These are phyloP conservation scores for Immersiporthe knoxdaviesiana DNA, from an alignment of 2,329 filamentous ascomycete species.

Conservation along the genomic window DNA sequence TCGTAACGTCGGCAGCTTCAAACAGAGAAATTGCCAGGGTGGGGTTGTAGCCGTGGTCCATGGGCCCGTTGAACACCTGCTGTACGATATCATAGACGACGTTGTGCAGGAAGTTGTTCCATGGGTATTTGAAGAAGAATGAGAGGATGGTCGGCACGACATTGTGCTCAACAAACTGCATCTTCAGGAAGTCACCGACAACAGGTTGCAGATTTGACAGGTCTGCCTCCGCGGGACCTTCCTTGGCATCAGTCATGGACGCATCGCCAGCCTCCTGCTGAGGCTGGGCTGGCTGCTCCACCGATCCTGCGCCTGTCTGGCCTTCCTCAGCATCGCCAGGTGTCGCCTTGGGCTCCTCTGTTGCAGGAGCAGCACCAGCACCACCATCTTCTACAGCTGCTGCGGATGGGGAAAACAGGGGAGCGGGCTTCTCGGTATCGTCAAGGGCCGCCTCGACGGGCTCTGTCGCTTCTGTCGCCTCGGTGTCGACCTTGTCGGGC, in stretches of 20 bases:
- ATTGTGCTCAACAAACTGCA: conserved; percentile 91
- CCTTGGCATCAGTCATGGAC: conserved; percentile 36
- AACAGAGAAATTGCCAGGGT: conserved; percentile 91
- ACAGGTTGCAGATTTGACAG: conserved; percentile 58
- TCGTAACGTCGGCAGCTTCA: conserved; percentile 85
- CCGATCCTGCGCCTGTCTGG: conserved; percentile 17
- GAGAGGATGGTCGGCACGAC: conserved; percentile 95
- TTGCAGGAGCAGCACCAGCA: conserved; percentile 8
- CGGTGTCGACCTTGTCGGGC: conserved; percentile 27
- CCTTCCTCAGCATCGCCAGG: conserved; percentile 13
- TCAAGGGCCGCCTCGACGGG: conserved; percentile 45
- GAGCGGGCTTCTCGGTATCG: conserved; percentile 61
- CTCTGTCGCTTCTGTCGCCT: conserved; percentile 22
- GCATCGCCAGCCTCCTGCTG: conserved; percentile 35
- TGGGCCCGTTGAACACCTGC: conserved; percentile 97
- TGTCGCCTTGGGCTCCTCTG: conserved; percentile 12
- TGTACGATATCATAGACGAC: conserved; percentile 99
- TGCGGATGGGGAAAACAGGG: conserved; percentile 52
- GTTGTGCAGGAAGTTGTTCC: conserved; percentile 99
- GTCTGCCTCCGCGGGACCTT: conserved; percentile 29
- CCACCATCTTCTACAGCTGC: conserved; percentile 10
- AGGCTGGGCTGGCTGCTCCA: conserved; percentile 17
- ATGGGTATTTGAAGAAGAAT: conserved; percentile 98
- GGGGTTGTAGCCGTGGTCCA: conserved; percentile 94
- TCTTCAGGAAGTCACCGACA: conserved; percentile 92